Conservation (phyloP, 2,329 filamentous ascomycete genomes). For the Microcyclospora tardicrescens region DNA sequence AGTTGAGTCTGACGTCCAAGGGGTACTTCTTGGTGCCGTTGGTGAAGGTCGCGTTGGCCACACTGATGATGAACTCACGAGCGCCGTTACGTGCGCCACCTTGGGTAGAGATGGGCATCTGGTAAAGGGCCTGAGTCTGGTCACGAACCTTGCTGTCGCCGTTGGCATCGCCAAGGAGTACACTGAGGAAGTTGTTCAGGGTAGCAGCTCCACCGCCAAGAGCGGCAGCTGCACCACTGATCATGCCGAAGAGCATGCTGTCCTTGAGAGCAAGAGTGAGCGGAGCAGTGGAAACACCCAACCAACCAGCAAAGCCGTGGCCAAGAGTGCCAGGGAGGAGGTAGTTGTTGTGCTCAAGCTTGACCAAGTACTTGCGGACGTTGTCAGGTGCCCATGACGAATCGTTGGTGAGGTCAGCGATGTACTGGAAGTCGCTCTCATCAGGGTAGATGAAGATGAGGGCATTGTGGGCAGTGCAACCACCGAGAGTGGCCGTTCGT, state of each 20-base stretch:
- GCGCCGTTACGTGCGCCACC: slow-evolving; percentile 37
- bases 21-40: slow-evolving; percentile 43
- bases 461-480: slow-evolving; percentile 50
- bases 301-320: slow-evolving; percentile 48
- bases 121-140: slow-evolving; percentile 37
- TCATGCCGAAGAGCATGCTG: slow-evolving; percentile 22
- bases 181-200: slow-evolving; percentile 15
- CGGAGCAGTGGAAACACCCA: slow-evolving; percentile 13
- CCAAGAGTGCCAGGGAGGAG: slow-evolving; percentile 30
- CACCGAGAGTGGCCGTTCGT: slow-evolving; percentile 43
- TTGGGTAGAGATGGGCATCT: slow-evolving; percentile 39
- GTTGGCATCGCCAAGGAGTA: slow-evolving; percentile 26
- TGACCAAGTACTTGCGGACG: slow-evolving; percentile 45
- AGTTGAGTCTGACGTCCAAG: slow-evolving; percentile 47
- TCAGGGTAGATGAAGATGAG: slow-evolving; percentile 47
- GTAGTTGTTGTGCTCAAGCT: slow-evolving; percentile 37
- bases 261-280: slow-evolving; percentile 30
- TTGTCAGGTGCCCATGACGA: slow-evolving; percentile 43
- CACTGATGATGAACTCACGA: slow-evolving; percentile 42
- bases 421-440: slow-evolving; percentile 46
- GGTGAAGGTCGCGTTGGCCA: slow-evolving; percentile 35
- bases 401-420: slow-evolving; percentile 48
- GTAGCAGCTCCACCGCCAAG: slow-evolving; percentile 30
- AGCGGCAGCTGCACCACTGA: slow-evolving; percentile 37
- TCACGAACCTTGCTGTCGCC: slow-evolving; percentile 35